Evolutionary conservation across 202 grass and related monocot species (phyloP).

Genomic region (Panicum hallii): DNA sequence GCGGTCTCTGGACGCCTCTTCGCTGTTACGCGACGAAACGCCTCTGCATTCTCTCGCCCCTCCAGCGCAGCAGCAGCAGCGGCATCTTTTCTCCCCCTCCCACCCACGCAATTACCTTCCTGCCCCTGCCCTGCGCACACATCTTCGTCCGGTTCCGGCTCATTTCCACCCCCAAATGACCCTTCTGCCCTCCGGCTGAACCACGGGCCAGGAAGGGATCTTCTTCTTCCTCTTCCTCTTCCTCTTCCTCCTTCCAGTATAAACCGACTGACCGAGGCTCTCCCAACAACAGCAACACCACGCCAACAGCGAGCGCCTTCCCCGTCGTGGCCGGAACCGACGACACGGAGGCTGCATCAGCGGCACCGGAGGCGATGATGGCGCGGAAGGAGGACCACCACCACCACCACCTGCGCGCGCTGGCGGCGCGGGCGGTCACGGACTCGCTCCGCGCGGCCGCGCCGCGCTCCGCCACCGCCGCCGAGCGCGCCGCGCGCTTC

Average conservation of each 20-base stretch:
- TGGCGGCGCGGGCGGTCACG: constrained; percentile 51
- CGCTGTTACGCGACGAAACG: constrained; percentile 83
- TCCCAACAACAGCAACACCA: background rate
- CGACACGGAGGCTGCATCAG: no score
- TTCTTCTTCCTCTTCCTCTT: no score
- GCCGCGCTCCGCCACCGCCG: background rate
- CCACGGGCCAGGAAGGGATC: no score
- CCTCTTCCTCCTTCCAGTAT: background rate
- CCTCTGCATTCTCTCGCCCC: constrained; percentile 12
- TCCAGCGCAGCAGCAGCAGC: background rate
- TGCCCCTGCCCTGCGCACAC: background rate
- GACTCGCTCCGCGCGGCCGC: constrained; percentile 55
- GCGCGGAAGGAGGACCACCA: background rate
- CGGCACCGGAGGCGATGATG: background rate
- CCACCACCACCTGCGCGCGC: constrained; percentile 35
- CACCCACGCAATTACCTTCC: constrained; percentile 31
- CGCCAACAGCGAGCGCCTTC: background rate
- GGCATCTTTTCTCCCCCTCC: constrained; percentile 50
- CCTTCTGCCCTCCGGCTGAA: background rate
- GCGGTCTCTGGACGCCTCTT: constrained; percentile 47
- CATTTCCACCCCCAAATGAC: background rate
- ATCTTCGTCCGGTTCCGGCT: no score
- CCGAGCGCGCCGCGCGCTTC: constrained; percentile 54
- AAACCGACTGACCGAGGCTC: background rate
- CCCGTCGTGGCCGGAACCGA: no score